Conservation (phyloP, 768 basidiomycete species). For the Boletus pseudo-olivaceus region DNA sequence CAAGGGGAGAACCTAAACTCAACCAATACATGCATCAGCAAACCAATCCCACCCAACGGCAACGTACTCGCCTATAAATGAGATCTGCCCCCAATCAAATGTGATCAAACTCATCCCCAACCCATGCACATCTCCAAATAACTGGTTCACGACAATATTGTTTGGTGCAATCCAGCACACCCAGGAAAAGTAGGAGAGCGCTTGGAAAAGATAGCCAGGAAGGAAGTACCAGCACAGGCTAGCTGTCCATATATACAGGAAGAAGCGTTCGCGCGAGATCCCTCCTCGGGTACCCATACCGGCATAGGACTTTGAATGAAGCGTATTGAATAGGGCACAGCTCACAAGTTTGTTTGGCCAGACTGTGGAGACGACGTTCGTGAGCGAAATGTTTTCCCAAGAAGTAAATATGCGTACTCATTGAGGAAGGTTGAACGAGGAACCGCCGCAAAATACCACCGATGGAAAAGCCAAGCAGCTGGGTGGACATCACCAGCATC, state of each 20-base stretch:
- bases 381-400: background rate
- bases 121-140: conserved; percentile 59
- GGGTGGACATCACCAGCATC: conserved; percentile 68
- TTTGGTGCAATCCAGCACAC: conserved; percentile 68
- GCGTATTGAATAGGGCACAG: conserved; percentile 70
- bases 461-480: conserved; percentile 61
- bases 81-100: conserved; percentile 78
- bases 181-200: conserved; percentile 58
- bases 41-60: background rate
- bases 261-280: conserved; percentile 52
- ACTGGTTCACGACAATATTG: conserved; percentile 65
- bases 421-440: conserved; percentile 60
- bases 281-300: conserved; percentile 45
- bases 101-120: conserved; percentile 73
- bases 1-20: conserved; percentile 47
- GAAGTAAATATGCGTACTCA: conserved; percentile 41
- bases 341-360: conserved; percentile 73
- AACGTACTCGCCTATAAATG: conserved; percentile 24
- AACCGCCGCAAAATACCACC: conserved; percentile 60
- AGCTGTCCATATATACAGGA: conserved; percentile 39
- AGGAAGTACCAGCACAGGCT: conserved; percentile 49
- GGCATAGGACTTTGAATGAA: conserved; percentile 52
- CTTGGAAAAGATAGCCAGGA: conserved; percentile 72
- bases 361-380: conserved; percentile 44
- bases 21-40: background rate